Evolutionary conservation across 73 alveolate genomes (phyloP), one percentile per base, ranked within the genome.

Genomic region (Stentor coeruleus): DNA sequence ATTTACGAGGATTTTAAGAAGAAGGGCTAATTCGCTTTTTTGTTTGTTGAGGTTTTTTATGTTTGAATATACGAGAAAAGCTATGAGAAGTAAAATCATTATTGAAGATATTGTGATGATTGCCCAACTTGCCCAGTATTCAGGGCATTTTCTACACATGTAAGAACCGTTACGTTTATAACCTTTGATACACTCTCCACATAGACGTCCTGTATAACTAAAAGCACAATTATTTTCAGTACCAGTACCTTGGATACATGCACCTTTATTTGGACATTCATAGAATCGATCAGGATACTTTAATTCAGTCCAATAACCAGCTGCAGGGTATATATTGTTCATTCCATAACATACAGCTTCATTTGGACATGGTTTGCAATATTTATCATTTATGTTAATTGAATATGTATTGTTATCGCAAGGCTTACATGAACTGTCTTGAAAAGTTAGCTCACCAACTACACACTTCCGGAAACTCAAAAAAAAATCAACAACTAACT

Each of bases 401-500:
- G 79, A 66, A 31, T 66, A 66, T 28, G 79, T 66, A 33, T 66
- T 66, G 2, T 66, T 66, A 28, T 66, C 79, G 33, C 79, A 66
- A 26, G 33, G 15, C 2, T 66, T 66, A 40, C 79, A 66, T 28
- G 79, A 66, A 40, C 33, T 66, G 14, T 66, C 79, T 20, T 26
- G 36, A 0, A 33, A 31, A 20, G 11, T 37, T 14, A 66, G 20
- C 37, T 66, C 79, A 26, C 79, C 79, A 20, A 66, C 37, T 26
- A 66, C 2, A 31, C 79, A 66, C n/a, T 66, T 33, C 33, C 79
- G n/a, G 37, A 66, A 66, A 2, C 79, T 66, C 49, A 66, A 33
- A 37, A 28, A n/a, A n/a, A n/a, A n/a, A n/a, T n/a, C n/a, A n/a
- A n/a, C n/a, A n/a, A n/a, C n/a, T n/a, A n/a, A n/a, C n/a, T n/a